Conservation (phyloP, 345 rosid genomes). For the Toxicodendron radicans region DNA sequence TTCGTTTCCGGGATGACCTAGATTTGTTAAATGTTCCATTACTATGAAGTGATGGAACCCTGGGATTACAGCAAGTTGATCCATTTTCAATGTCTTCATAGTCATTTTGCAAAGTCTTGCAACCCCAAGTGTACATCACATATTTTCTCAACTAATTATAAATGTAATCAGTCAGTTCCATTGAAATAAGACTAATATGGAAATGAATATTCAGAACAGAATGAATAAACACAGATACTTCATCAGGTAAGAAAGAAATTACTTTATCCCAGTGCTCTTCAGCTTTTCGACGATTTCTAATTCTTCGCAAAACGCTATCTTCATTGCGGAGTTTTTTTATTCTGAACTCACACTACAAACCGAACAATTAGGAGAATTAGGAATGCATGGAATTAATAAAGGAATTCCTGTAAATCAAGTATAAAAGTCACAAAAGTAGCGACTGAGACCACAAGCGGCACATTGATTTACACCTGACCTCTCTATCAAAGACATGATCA, state of each 20-base stretch:
- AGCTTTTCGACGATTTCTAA: constrained; percentile 77
- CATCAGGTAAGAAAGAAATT: constrained; percentile 25
- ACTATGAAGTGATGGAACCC: constrained; percentile 36
- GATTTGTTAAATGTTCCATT: constrained; percentile 33
- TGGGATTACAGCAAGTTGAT: constrained; percentile 37
- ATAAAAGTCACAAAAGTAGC: not conserved
- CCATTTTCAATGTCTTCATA: constrained; percentile 18
- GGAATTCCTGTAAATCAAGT: not conserved
- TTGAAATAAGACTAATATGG: constrained; percentile 4
- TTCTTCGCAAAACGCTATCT: constrained; percentile 64
- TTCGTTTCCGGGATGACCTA: constrained; percentile 39
- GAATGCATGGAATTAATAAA: constrained; percentile 2
- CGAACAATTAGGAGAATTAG: constrained; percentile 24
- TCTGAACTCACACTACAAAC: constrained; percentile 74
- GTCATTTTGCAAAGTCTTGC: constrained; percentile 51
- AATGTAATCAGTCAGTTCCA: constrained; percentile 17
- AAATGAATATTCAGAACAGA: not conserved
- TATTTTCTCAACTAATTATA: constrained; percentile 78
- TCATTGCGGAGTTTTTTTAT: constrained; percentile 78
- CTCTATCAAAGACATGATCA: not conserved
- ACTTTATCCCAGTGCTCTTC: constrained; percentile 87
- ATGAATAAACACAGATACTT: not conserved
- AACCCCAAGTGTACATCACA: constrained; percentile 81
- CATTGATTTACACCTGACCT: not conserved
- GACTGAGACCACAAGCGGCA: not conserved